Percentiles rank a stretch among this genome's conserved stretches.
Conservation (phyloP, 352 stramenopile species). For the Pelagophyceae sp. region DNA sequence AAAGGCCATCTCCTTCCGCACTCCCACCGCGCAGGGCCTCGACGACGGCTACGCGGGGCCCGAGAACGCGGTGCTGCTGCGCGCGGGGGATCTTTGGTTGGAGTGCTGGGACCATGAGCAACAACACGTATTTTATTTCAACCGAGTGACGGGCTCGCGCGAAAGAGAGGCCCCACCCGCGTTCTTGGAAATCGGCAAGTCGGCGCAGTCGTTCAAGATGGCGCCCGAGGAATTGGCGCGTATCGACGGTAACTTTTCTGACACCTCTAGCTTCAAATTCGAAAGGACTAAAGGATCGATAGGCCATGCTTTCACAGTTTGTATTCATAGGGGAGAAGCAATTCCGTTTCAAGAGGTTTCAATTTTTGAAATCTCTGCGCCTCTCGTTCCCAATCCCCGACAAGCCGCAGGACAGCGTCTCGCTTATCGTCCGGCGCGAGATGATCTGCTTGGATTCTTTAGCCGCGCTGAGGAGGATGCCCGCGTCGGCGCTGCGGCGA, state of each 20-base stretch:
- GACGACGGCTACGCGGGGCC: slow-evolving; percentile 6
- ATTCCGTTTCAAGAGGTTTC: slow-evolving; percentile 44
- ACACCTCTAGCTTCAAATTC: no score
- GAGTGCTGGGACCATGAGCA: slow-evolving; percentile 71
- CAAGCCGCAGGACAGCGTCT: no score
- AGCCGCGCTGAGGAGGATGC: no score
- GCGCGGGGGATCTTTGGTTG: slow-evolving; percentile 46
- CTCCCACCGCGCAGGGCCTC: neutral
- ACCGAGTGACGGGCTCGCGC: slow-evolving; percentile 42
- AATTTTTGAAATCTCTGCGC: slow-evolving; percentile 40
- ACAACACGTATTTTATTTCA: slow-evolving; percentile 74
- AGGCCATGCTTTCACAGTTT: no score
- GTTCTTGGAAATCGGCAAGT: slow-evolving; percentile 1
- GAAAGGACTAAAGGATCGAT: no score
- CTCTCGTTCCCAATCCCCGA: no score
- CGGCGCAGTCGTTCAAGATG: slow-evolving; percentile 22
- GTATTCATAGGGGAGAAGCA: no score
- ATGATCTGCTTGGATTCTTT: no score
- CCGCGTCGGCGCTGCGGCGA: no score
- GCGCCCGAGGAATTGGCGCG: slow-evolving; percentile 31
- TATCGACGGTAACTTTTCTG: no score
- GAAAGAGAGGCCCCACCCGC: slow-evolving; percentile 18
- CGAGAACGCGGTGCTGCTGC: slow-evolving; percentile 20
- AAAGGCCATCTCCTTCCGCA: neutral
- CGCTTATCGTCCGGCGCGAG: no score